Percentiles rank a stretch among this genome's conserved stretches.
These are phyloP conservation scores for Pythium apleroticum DNA, from an alignment of 352 stramenopile species.

Conservation along the genomic window DNA sequence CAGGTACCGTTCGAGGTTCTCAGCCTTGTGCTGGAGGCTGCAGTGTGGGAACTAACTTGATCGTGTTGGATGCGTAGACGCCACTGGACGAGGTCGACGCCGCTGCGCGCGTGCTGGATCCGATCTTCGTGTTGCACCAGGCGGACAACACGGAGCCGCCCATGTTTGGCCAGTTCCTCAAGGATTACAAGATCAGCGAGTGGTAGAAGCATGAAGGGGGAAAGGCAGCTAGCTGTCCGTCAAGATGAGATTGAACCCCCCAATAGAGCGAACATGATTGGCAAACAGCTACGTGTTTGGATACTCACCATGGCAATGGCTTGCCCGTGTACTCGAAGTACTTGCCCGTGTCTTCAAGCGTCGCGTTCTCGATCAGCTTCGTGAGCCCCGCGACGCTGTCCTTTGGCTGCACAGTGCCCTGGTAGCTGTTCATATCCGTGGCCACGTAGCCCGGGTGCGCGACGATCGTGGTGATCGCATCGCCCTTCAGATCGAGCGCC, in stretches of 20 bases:
- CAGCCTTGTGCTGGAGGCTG: too few species aligned
- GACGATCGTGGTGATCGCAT: conserved; percentile 43
- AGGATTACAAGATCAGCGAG: conserved; percentile 74
- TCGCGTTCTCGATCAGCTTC: conserved; percentile 30
- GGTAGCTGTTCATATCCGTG: conserved; percentile 43
- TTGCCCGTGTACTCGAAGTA: conserved; percentile 47
- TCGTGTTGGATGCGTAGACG: conserved; percentile 50
- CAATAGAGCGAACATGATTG: neutral
- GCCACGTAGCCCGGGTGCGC: conserved; percentile 53
- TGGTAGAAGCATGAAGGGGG: conserved; percentile 44
- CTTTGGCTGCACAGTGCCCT: conserved; percentile 29
- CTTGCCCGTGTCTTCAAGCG: conserved; percentile 41
- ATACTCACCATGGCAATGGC: conserved; percentile 43
- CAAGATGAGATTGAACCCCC: neutral
- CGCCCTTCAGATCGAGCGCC: conserved; percentile 38
- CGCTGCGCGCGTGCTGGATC: conserved; percentile 92
- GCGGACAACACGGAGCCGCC: conserved; percentile 38
- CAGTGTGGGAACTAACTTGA: too few species aligned
- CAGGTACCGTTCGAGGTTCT: conserved; percentile 36
- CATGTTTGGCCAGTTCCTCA: conserved; percentile 69
- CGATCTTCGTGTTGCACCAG: conserved; percentile 85
- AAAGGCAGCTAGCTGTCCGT: too few species aligned
- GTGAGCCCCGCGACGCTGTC: conserved; percentile 38
- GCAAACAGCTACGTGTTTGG: neutral
- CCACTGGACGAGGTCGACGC: conserved; percentile 96